Base-by-base conservation (phyloP, 108 stramenopile species). In the Craspedostauros australis region DNA sequence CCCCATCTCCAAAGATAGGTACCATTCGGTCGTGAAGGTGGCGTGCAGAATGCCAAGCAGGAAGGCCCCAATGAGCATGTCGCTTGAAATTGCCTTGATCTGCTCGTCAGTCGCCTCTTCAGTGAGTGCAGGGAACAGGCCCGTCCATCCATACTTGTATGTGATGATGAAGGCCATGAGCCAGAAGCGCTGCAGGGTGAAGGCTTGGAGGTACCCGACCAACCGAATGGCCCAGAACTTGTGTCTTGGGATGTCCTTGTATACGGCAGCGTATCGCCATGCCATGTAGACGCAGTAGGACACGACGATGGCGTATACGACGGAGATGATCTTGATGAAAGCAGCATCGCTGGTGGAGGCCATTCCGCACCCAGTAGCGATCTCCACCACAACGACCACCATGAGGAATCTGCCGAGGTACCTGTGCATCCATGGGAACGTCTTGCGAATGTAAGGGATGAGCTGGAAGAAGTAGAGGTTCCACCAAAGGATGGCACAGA, bases 121-220 rank as follows among this genome's bases (percentile, higher is more conserved):
- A n/a, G n/a, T n/a, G n/a, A n/a, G n/a, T n/a, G n/a, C n/a, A n/a
- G 34, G 34, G 48, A 90, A 44, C 43, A 44, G 16, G 12, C 43
- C 43, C 12, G 8, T 14, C 43, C 43, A 44, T 8, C 43, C 43
- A 12, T 18, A 18, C n/a, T 44, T 12, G 19, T 44, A 15, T 16
- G n/a, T 44, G 11, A 8, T 18, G 16, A 44, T 44, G 12, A 44
- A 18, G 15, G 19, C 12, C 11, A 44, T 44, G 8, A 44, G 8
- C 7, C 7, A 44, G 16, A 44, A 14, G 7, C 43, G 7, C 16
- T 44, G 43, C 11, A 44, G 19, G 7, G n/a, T 15, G 11, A 44
- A 7, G 11, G n/a, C n/a, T 18, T 44, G 43, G 15, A 44, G 19
- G 16, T 44, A 44, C 16, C 43, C 43, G 7, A 44, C 43, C 43